These are phyloP conservation scores for Aspergillus sp. DNA, from an alignment of 2,329 filamentous ascomycete genomes.

Conservation along the genomic window DNA sequence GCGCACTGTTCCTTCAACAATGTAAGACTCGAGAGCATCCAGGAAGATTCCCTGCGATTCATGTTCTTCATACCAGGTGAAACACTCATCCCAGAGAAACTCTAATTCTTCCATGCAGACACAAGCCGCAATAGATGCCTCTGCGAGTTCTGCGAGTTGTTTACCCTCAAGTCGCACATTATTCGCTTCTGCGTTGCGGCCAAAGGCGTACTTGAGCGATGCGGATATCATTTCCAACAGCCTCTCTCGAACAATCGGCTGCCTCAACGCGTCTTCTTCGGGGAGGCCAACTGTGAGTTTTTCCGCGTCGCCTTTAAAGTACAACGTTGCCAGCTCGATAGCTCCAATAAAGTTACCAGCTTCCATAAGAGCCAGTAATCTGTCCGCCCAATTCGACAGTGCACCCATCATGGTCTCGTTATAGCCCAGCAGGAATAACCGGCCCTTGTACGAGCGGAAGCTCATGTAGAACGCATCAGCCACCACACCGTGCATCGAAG, in stretches of 20 bases:
- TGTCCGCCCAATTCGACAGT: constrained; percentile 94
- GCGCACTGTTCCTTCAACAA: constrained; percentile 69
- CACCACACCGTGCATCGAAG: constrained; percentile 88
- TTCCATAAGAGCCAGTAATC: constrained; percentile 89
- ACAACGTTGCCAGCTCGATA: constrained; percentile 82
- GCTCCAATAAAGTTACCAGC: constrained; percentile 91
- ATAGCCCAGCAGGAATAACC: constrained; percentile 86
- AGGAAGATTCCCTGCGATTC: constrained; percentile 70
- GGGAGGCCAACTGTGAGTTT: constrained; percentile 91
- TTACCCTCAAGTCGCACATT: constrained; percentile 48
- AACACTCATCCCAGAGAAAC: constrained; percentile 86
- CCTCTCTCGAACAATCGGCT: constrained; percentile 79
- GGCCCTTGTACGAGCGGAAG: constrained; percentile 89
- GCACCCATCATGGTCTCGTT: constrained; percentile 87
- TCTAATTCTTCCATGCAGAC: constrained; percentile 69
- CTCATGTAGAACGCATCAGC: constrained; percentile 98
- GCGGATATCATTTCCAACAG: constrained; percentile 89
- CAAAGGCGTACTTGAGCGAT: constrained; percentile 82
- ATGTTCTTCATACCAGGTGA: constrained; percentile 79
- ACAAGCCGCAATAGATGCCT: constrained; percentile 78
- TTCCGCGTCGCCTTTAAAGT: constrained; percentile 85
- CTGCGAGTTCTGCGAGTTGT: constrained; percentile 69
- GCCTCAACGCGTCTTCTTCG: constrained; percentile 68
- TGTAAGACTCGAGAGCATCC: constrained; percentile 79
- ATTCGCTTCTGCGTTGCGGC: constrained; percentile 48